Conservation (phyloP, 2,329 filamentous ascomycete genomes). For the Alternaria infectoria region DNA sequence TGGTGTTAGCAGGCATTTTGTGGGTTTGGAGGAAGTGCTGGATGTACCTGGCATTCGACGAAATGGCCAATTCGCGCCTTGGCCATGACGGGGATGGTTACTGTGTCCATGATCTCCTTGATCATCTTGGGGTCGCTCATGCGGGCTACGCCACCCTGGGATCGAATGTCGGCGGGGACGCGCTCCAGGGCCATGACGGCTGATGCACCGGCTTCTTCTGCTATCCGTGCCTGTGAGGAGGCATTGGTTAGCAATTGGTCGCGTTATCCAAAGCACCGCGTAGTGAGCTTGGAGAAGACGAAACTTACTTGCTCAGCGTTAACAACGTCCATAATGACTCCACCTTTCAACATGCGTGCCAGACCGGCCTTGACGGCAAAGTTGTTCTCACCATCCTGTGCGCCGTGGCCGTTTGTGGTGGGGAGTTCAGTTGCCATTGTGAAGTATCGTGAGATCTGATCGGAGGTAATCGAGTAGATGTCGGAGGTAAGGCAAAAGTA, state of each 20-base stretch:
- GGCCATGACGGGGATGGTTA: conserved; percentile 98
- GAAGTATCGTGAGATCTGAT: neutral
- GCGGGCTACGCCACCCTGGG: conserved; percentile 88
- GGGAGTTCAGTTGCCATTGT: conserved; percentile 58
- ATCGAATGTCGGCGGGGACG: conserved; percentile 94
- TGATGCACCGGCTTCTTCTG: conserved; percentile 92
- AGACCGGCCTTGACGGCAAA: conserved; percentile 95
- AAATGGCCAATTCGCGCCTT: conserved; percentile 98
- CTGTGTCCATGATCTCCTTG: conserved; percentile 90
- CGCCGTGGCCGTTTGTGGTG: conserved; percentile 52
- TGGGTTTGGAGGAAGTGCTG: neutral
- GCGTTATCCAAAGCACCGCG: neutral
- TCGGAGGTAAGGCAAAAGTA: neutral
- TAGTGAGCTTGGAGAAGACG: neutral
- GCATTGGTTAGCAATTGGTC: conserved; percentile 14
- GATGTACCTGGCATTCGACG: conserved; percentile 83
- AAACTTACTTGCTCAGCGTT: conserved; percentile 75
- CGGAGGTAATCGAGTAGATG: neutral
- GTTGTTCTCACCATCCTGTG: conserved; percentile 58
- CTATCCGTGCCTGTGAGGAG: conserved; percentile 77
- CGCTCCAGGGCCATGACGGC: conserved; percentile 99
- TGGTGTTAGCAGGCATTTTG: neutral
- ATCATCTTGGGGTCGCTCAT: conserved; percentile 98
- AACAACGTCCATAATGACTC: conserved; percentile 99
- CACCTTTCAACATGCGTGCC: conserved; percentile 98